Conservation (phyloP, 2,329 filamentous ascomycete species). For the Ceratocystis papillata region DNA sequence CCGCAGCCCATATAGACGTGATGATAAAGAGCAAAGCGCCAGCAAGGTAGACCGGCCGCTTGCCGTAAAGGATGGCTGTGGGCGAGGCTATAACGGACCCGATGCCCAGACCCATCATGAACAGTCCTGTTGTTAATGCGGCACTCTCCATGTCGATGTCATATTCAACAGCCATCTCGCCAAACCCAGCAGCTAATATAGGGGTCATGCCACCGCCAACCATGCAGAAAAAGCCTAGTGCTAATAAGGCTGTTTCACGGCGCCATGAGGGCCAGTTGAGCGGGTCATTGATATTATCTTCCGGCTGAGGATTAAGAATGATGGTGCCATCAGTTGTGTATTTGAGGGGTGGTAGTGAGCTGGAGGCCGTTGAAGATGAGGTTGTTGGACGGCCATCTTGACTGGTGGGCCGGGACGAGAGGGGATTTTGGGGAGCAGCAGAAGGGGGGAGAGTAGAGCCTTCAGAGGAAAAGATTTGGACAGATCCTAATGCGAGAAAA, state of each 20-base stretch:
- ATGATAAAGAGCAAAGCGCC: conserved; percentile 67
- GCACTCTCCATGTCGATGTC: conserved; percentile 59
- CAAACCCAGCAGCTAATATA: conserved; percentile 80
- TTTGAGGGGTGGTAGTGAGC: conserved; percentile 45
- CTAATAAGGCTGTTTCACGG: conserved; percentile 67
- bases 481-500: conserved; percentile 40
- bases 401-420: conserved; percentile 24
- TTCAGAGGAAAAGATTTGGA: conserved; percentile 45
- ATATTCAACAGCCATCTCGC: conserved; percentile 58
- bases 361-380: conserved; percentile 24
- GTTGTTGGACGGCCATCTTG: conserved; percentile 21
- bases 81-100: conserved; percentile 78
- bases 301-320: conserved; percentile 82
- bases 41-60: conserved; percentile 77
- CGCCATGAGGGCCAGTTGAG: conserved; percentile 82
- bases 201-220: conserved; percentile 88
- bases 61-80: conserved; percentile 82
- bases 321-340: conserved; percentile 70
- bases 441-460: conserved; percentile 42
- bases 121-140: conserved; percentile 78
- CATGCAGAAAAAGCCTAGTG: conserved; percentile 85
- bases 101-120: conserved; percentile 85
- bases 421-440: not conserved
- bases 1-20: conserved; percentile 72
- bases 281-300: conserved; percentile 81